phyloP scores from a whole-genome alignment of 441 rosid genomes.

The Euphorbia schlechtendalii region DNA sequence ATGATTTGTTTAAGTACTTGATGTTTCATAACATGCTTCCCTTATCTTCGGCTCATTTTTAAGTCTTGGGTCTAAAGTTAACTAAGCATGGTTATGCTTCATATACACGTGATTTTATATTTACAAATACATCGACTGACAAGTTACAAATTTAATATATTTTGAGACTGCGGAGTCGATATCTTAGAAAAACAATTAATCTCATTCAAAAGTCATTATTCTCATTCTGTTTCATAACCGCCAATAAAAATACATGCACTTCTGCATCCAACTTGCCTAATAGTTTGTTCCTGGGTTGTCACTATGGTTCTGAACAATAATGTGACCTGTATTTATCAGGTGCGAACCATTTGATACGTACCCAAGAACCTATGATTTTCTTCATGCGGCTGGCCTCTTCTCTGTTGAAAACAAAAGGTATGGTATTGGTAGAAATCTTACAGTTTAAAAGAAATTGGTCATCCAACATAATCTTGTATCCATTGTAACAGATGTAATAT shows the following conservation, averaged over 20 bases:
- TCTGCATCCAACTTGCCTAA: no score
- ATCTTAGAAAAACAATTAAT: no score
- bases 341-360: slow-evolving; percentile 96
- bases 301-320: slow-evolving; percentile 45
- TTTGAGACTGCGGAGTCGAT: no score
- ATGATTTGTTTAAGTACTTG: no score
- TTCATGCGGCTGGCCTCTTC: slow-evolving; percentile 88
- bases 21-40: no score
- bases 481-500: slow-evolving; percentile 61
- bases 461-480: slow-evolving; percentile 3
- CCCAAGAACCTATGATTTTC: slow-evolving; percentile 86
- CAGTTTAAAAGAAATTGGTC: no score
- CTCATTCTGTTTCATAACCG: background rate
- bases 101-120: no score
- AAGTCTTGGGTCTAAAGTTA: no score
- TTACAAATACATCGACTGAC: background rate
- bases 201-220: background rate
- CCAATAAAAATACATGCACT: no score
- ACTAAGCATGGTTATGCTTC: no score
- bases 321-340: slow-evolving; percentile 43
- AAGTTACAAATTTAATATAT: background rate
- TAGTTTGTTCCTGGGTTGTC: slow-evolving; percentile 4
- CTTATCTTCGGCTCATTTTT: no score
- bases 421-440: slow-evolving; percentile 48
- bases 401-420: slow-evolving; percentile 86